Base-by-base conservation (phyloP, 495 filamentous ascomycete species). In the Aspergillus egyptiacus region DNA sequence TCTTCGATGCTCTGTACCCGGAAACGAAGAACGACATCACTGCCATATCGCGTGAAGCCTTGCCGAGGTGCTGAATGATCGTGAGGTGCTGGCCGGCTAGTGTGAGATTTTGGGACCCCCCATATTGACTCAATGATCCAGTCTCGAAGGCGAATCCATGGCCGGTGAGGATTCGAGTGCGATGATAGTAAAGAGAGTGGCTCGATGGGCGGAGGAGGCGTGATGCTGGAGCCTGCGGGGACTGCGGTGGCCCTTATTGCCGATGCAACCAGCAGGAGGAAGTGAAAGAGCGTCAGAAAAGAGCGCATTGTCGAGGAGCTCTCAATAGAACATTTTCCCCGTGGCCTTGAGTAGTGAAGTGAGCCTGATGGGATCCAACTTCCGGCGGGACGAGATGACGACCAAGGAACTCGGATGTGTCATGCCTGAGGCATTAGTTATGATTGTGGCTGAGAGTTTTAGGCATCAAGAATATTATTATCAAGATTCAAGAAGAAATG, bases 21-120 rank as follows among this genome's bases (percentile, higher is more conserved):
- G 75, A 96, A 96, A 13, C 93, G 83, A 30, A 96, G 69, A 11
- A 98, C 91, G 13, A 96, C 74, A 62, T 96, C 85, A 34, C 83
- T 78, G 36, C 79, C 82, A 63, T 96, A 96, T 50, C 81, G 77
- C 24, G 79, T 74, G 14, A 79, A 67, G 23, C 84, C 68, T 24
- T 71, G 79, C 5, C 71, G 62, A 5, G 73, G 76, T 1, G 69
- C 64, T 17, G 60, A 62, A 48, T 51, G 56, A 50, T 55, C 41
- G 36, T 51, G 53, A 17, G 34, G 38, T 7, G 46, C 34, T 7
- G 43, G 38, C 0, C 33, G 44, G 25, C 20, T 23, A n/a, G 53
- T 59, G 17, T 43, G 44, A 6, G 59, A 45, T 11, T 59, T 46
- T 49, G 61, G 39, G 68, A 76, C 66, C 0, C 80, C 75, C 70